Evolutionary conservation across 2,329 filamentous ascomycete genomes (phyloP).

Genomic region (Lachnellula hyalina): DNA sequence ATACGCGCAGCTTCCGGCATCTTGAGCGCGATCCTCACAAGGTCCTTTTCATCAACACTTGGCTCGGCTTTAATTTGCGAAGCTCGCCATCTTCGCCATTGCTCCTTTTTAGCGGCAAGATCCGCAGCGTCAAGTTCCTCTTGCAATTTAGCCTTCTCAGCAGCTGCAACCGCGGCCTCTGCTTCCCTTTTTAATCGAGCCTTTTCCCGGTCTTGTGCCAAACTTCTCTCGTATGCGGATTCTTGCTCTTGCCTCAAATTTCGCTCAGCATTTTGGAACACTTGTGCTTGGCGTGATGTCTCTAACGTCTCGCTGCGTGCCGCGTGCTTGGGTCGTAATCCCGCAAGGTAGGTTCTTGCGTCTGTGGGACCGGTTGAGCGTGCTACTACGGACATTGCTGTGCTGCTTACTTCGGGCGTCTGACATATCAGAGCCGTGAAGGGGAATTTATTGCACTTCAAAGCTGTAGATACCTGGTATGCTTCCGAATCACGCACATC

Average conservation of each 20-base stretch:
- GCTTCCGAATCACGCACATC: slow-evolving; percentile 91
- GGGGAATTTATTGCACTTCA: slow-evolving; percentile 88
- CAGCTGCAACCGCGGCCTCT: slow-evolving; percentile 64
- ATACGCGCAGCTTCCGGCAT: slow-evolving; percentile 63
- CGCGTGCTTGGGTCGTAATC: slow-evolving; percentile 67
- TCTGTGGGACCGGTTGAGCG: slow-evolving; percentile 69
- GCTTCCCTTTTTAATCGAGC: slow-evolving; percentile 72
- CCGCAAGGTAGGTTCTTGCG: slow-evolving; percentile 65
- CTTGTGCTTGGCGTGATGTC: slow-evolving; percentile 62
- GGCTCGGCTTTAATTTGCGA: slow-evolving; percentile 65
- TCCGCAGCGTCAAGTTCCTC: slow-evolving; percentile 53
- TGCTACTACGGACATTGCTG: slow-evolving; percentile 85
- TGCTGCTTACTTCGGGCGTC: slow-evolving; percentile 76
- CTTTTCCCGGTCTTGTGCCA: slow-evolving; percentile 83
- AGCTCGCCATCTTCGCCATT: slow-evolving; percentile 80
- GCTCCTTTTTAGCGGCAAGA: slow-evolving; percentile 45
- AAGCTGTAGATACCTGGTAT: slow-evolving; percentile 83
- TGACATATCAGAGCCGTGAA: slow-evolving; percentile 83
- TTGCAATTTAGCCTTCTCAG: slow-evolving; percentile 55
- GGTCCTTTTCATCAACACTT: slow-evolving; percentile 53
- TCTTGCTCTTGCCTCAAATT: slow-evolving; percentile 84
- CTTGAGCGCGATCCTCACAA: slow-evolving; percentile 66
- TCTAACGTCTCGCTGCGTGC: slow-evolving; percentile 73
- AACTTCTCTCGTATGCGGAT: slow-evolving; percentile 84
- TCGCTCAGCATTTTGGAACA: slow-evolving; percentile 63